phyloP scores from a whole-genome alignment of 305 asterid species.

The Solanum hybrid region DNA sequence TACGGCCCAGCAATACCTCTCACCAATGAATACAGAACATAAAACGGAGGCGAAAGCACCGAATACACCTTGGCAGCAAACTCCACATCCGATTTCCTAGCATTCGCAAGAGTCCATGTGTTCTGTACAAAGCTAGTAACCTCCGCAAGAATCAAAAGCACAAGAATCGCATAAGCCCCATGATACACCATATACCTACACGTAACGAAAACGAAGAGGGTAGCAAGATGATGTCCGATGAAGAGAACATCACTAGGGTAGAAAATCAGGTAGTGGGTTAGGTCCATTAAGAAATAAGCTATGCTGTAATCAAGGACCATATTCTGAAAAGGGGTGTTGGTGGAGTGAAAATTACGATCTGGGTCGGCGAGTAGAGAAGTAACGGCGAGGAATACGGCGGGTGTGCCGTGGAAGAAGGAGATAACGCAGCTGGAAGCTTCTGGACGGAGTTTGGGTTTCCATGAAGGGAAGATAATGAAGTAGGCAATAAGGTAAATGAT shows the following conservation, averaged over 20 bases:
- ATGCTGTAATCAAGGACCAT: constrained; percentile 82
- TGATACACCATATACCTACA: constrained; percentile 68
- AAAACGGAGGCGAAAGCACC: constrained; percentile 72
- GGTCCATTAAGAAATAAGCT: constrained; percentile 85
- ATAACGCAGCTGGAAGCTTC: constrained; percentile 86
- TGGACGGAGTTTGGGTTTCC: constrained; percentile 65
- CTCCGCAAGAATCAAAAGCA: constrained; percentile 68
- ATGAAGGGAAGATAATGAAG: constrained; percentile 45
- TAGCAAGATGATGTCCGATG: constrained; percentile 82
- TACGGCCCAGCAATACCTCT: constrained; percentile 73
- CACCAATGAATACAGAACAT: constrained; percentile 60
- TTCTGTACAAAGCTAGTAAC: constrained; percentile 89
- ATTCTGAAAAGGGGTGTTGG: constrained; percentile 52
- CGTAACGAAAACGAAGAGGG: constrained; percentile 77
- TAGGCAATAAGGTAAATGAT: constrained; percentile 45
- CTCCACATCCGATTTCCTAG: constrained; percentile 44
- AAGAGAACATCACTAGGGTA: constrained; percentile 67
- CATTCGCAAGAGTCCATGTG: constrained; percentile 72
- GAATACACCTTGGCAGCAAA: constrained; percentile 53
- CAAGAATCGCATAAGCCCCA: constrained; percentile 72
- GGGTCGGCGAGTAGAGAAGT: constrained; percentile 49
- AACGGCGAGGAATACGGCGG: constrained; percentile 64
- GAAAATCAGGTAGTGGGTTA: constrained; percentile 59
- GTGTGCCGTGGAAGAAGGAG: constrained; percentile 83
- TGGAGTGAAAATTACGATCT: constrained; percentile 41